Percentiles rank a stretch among this genome's conserved stretches.
Conservation (phyloP, 768 basidiomycete species). For the Trametes villosa region DNA sequence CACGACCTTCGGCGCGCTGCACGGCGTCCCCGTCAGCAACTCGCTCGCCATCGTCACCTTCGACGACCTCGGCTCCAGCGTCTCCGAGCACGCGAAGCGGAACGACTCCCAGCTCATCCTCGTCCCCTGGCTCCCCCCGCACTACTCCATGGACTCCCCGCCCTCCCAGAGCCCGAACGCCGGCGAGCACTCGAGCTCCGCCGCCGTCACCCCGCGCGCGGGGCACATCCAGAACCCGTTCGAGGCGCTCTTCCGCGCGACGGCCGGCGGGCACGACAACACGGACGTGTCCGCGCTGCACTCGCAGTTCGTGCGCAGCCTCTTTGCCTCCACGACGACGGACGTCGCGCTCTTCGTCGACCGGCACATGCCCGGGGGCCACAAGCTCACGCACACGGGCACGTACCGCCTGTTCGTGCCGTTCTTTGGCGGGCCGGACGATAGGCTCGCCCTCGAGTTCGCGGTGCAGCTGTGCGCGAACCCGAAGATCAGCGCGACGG, state of each 20-base stretch:
- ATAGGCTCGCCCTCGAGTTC: constrained; percentile 83
- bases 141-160: constrained; percentile 11
- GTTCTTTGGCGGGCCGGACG: constrained; percentile 95
- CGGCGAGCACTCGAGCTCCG: constrained; percentile 14
- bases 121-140: constrained; percentile 75
- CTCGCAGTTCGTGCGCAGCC: constrained; percentile 81
- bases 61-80: constrained; percentile 72
- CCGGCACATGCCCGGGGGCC: constrained; percentile 37
- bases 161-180: constrained; percentile 21
- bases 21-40: constrained; percentile 65
- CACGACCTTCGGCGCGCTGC: constrained; percentile 75
- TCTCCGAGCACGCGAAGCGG: constrained; percentile 66
- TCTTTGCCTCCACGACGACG: constrained; percentile 69
- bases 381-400: constrained; percentile 34
- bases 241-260: constrained; percentile 59
- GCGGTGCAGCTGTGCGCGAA: constrained; percentile 83
- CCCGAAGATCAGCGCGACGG: constrained; percentile 69
- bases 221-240: constrained; percentile 64
- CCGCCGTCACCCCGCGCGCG: constrained; percentile 26
- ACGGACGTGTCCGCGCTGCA: constrained; percentile 60
- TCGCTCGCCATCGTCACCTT: constrained; percentile 75
- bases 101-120: constrained; percentile 74
- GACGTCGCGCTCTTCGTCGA: constrained; percentile 91
- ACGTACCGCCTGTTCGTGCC: constrained; percentile 77
- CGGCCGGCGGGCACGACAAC: constrained; percentile 36